A percentile compares a stretch with the other conserved stretches of the same genome.
These are phyloP conservation scores for Fusarium staphyleae DNA, from an alignment of 2,329 filamentous ascomycete species.

Conservation along the genomic window DNA sequence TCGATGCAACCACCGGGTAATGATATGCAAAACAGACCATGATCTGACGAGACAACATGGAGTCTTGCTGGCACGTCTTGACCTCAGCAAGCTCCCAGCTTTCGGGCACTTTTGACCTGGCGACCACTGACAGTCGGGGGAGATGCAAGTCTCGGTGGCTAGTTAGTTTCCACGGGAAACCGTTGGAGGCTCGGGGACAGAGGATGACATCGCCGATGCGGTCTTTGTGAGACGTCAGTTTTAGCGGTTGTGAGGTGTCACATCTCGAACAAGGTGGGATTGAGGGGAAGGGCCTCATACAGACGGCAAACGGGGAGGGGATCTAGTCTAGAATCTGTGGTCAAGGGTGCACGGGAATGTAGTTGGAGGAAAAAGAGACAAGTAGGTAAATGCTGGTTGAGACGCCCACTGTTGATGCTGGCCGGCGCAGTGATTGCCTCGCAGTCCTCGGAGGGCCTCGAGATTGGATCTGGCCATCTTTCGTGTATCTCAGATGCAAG, in stretches of 20 bases:
- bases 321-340: slow-evolving; percentile 8
- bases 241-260: slow-evolving; percentile 10
- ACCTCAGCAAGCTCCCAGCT: background rate
- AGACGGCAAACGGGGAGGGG: slow-evolving; percentile 1
- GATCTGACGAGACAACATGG: background rate
- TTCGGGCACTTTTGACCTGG: no score
- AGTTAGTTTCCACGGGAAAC: background rate
- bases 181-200: background rate
- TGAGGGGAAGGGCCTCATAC: slow-evolving; percentile 20
- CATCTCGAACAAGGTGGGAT: slow-evolving; percentile 13
- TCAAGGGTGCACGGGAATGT: background rate
- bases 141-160: background rate
- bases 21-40: slow-evolving; percentile 3
- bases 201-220: slow-evolving; percentile 5
- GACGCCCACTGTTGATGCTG: no score
- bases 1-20: background rate
- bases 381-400: no score
- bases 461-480: slow-evolving; percentile 4
- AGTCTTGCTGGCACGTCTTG: background rate
- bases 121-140: background rate
- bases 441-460: background rate
- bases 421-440: slow-evolving; percentile 9
- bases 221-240: slow-evolving; percentile 29
- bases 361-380: background rate
- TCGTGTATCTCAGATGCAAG: background rate